Percentiles rank a stretch among this genome's conserved stretches.
Evolutionary conservation across 495 filamentous ascomycete species (phyloP).

Genomic region (Penicillium ucsense): DNA sequence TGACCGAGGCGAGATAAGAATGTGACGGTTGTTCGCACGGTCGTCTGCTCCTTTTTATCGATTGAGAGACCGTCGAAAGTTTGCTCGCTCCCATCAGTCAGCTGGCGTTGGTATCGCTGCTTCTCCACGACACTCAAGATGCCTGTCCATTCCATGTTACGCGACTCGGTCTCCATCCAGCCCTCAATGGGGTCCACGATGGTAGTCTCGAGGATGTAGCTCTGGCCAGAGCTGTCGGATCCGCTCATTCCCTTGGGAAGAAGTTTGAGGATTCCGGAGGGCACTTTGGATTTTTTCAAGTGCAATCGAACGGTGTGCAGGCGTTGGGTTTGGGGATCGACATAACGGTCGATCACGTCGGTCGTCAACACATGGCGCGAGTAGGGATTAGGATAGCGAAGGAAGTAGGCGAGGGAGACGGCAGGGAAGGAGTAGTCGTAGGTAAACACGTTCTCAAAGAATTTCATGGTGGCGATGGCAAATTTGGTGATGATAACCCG

Average conservation of each 20-base stretch:
- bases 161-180: conserved; percentile 77
- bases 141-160: conserved; percentile 83
- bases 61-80: conserved; percentile 20
- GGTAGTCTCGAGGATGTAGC: conserved; percentile 87
- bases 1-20: conserved; percentile 77
- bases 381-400: conserved; percentile 97
- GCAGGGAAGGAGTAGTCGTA: conserved; percentile 88
- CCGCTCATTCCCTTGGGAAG: conserved; percentile 69
- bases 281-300: conserved; percentile 86
- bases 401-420: conserved; percentile 96
- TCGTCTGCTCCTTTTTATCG: conserved; percentile 53
- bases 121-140: conserved; percentile 87
- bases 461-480: conserved; percentile 56
- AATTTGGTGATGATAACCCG: background rate
- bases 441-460: conserved; percentile 77
- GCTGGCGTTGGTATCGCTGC: conserved; percentile 59
- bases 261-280: conserved; percentile 70
- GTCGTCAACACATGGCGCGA: conserved; percentile 89
- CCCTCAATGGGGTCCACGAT: conserved; percentile 83
- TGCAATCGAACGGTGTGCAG: conserved; percentile 86
- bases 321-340: conserved; percentile 70
- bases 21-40: conserved; percentile 74
- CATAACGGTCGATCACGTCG: conserved; percentile 81
- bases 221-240: conserved; percentile 60
- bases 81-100: conserved; percentile 11